A percentile compares a stretch with the other conserved stretches of the same genome.
phyloP scores from a whole-genome alignment of 768 basidiomycete genomes.

The Calocera cornea region DNA sequence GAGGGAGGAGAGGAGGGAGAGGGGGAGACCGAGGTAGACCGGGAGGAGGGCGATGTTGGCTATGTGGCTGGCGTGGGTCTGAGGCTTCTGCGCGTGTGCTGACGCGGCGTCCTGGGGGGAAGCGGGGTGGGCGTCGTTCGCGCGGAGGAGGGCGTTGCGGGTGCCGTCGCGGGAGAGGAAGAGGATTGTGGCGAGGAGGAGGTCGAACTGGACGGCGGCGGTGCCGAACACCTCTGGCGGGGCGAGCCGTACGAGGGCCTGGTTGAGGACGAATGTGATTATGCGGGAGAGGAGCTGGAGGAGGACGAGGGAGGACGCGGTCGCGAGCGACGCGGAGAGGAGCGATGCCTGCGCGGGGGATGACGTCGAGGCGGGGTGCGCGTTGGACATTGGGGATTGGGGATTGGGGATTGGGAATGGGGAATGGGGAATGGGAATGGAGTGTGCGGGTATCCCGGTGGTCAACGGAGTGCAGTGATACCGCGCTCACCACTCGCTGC shows the following conservation, averaged over 20 bases:
- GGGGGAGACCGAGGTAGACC: constrained; percentile 49
- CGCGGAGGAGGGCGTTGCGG: constrained; percentile 70
- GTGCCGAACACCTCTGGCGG: constrained; percentile 77
- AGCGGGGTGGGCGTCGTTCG: constrained; percentile 20
- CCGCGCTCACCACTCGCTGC: no score
- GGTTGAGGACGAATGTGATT: constrained; percentile 82
- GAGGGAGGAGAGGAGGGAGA: constrained; percentile 39
- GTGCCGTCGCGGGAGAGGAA: constrained; percentile 92
- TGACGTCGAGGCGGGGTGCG: background rate
- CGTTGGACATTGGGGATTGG: background rate
- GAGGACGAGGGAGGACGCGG: constrained; percentile 55
- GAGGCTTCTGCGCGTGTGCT: background rate
- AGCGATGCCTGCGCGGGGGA: constrained; percentile 7
- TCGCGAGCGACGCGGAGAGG: constrained; percentile 33
- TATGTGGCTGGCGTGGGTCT: constrained; percentile 11
- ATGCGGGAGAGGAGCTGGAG: constrained; percentile 75
- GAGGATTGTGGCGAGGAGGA: constrained; percentile 75
- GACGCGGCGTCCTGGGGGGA: background rate
- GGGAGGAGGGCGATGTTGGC: constrained; percentile 53
- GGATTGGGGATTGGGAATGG: background rate
- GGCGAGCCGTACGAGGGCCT: constrained; percentile 67
- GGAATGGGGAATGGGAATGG: no score
- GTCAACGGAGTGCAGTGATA: no score
- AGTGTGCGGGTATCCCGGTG: no score
- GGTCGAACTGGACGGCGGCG: constrained; percentile 87